Base-by-base conservation (phyloP, 106 monocot species). In the Apostasia ramifera region DNA sequence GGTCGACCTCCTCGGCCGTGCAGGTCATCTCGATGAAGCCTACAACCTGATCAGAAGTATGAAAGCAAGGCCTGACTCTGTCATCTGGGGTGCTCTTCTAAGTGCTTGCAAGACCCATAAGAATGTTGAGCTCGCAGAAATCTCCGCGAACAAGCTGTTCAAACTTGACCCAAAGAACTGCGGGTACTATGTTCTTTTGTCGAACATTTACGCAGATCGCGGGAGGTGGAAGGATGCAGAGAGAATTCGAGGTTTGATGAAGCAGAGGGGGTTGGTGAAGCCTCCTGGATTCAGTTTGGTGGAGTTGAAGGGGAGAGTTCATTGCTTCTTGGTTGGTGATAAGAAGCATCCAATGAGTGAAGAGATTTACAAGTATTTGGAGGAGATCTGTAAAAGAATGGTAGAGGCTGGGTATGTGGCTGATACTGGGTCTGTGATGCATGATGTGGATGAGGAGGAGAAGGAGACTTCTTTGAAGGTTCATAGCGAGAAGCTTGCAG, bases 401-500 rank as follows among this genome's bases (percentile, higher is more conserved):
- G 53, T 72, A 58, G 80, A 81, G 70, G 77, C 81, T 47, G 94
- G 91, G 7, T 94, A 91, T 77, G 69, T 91, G 53, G 91, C 94
- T 1, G 91, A 94, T 70, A 88, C 91, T n/a, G 63, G 77, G 41
- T 94, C 87, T n/a, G 85, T 91, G 66, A 68, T 91, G 54, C 94
- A 88, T 66, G 94, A 94, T 75, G 83, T 94, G 15, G 85, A 91
- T 50, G 76, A 83, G 80, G 94, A 94, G 75, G 94, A 94, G 79
- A 94, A 91, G 72, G 85, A 88, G 48, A 77, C 83, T 1, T 70
- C 83, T 5, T 73, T 94, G 52, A 72, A 83, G 52, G 81, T 91
- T 56, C 94, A 94, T 60, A 94, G 94, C 9, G 94, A 94, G 79
- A 95, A 95, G 80, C 54, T 95, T 39, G 94, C 94, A 42, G 85